These are phyloP conservation scores for Pseudodiploospora longispora DNA, from an alignment of 2,329 filamentous ascomycete genomes.

Conservation along the genomic window DNA sequence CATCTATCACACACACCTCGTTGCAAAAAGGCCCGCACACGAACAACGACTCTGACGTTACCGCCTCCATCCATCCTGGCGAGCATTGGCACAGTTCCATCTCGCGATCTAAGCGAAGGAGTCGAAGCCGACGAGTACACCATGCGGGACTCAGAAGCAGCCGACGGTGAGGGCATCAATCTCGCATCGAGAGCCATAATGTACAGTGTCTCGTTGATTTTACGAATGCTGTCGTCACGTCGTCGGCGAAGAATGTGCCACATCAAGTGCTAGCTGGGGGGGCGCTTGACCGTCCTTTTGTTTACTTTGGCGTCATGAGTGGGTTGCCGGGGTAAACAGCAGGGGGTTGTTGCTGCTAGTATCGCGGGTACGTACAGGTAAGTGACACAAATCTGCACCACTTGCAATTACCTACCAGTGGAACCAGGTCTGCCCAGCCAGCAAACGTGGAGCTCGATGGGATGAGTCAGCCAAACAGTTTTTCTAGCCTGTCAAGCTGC, in stretches of 20 bases:
- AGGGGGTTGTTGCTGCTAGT: background rate
- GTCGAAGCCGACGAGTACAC: constrained; percentile 66
- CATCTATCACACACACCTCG: constrained; percentile 48
- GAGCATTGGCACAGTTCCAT: constrained; percentile 53
- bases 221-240: constrained; percentile 30
- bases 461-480: no score
- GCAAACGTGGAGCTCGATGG: no score
- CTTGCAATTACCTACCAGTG: no score
- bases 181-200: constrained; percentile 35
- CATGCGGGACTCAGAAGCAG: constrained; percentile 21
- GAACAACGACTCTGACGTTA: constrained; percentile 76
- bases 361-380: no score
- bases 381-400: no score
- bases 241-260: constrained; percentile 33
- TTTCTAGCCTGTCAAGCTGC: no score
- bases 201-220: constrained; percentile 31
- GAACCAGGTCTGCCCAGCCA: no score
- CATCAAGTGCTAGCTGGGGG: constrained; percentile 18
- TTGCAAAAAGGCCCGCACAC: constrained; percentile 70
- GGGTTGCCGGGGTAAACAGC: constrained; percentile 7
- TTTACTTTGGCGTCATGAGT: background rate
- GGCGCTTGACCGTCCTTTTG: constrained; percentile 3
- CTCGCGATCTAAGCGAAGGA: constrained; percentile 66
- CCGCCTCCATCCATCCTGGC: constrained; percentile 55
- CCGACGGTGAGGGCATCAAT: constrained; percentile 36